phyloP scores from a whole-genome alignment of 306 rosid species.

The Castanospermum australe region DNA sequence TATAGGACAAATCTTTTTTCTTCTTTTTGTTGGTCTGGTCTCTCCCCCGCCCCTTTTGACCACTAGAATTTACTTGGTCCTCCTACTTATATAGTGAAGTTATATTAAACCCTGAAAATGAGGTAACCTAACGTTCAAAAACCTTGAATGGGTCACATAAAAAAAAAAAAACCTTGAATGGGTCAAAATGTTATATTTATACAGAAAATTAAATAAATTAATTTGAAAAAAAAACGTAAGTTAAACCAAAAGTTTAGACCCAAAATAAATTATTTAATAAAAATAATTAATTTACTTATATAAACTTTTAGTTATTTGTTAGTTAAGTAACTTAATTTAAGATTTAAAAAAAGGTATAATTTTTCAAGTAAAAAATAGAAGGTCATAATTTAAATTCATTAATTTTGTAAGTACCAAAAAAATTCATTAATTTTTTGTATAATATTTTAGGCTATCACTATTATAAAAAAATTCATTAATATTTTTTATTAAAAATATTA shows the following conservation, averaged over 20 bases:
- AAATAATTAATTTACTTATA: neutral
- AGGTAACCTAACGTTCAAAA: neutral
- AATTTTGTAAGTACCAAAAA: neutral
- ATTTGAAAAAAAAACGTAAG: too few species aligned
- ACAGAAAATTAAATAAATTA: neutral
- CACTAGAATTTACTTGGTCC: neutral
- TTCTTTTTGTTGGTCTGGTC: too few species aligned
- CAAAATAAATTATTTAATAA: neutral
- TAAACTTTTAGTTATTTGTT: neutral
- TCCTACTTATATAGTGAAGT: neutral
- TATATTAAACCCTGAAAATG: neutral
- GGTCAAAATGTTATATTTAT: neutral
- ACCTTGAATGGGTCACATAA: constrained; percentile 1
- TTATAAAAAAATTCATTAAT: neutral
- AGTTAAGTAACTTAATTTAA: neutral
- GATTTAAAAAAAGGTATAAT: too few species aligned
- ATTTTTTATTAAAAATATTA: too few species aligned
- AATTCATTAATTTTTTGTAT: neutral
- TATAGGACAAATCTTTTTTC: too few species aligned
- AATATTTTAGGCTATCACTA: neutral
- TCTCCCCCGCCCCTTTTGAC: too few species aligned
- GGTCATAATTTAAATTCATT: neutral
- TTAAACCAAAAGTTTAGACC: too few species aligned
- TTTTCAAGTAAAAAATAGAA: neutral
- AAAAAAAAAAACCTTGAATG: neutral